Base-by-base conservation (phyloP, 306 rosid genomes). In the Oxytropis ochrocephala region DNA sequence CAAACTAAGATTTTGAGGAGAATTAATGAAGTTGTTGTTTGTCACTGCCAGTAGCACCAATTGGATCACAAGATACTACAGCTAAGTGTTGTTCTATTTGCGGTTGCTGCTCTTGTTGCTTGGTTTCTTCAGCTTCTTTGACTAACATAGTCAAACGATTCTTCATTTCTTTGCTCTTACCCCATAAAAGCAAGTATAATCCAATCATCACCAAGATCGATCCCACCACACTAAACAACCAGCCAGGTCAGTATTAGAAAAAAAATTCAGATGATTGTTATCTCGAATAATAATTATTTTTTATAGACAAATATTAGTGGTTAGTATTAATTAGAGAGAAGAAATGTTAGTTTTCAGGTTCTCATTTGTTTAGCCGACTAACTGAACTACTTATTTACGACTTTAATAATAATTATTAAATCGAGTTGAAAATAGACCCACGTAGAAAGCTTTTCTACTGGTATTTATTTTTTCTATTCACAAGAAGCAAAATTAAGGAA, bases 131-230 rank as follows among this genome's bases (percentile, higher is more conserved):
- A 24, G 79, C 70, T 67, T 81, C 78, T 55, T 85, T 85, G 9
- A 29, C 77, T 48, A 71, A 14, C 75, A 70, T 81, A 14, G 14
- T 17, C 64, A 54, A 72, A 58, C 72, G 73, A n/a, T 57, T 83
- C 81, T 82, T 76, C 87, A 77, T 82, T 51, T 92, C 98, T 41
- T 70, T 82, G 62, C 74, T 90, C 86, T 92, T 92, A n/a, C 96
- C 98, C 96, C 98, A 90, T 0, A 92, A 88, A 27, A 92, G 91
- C 71, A 85, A 80, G 86, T 92, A 90, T 57, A 90, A 49, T 77
- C 98, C 98, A 3, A 86, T 61, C 67, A 86, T 88, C 71, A 88
- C 96, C 69, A 86, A 44, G n/a, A 86, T 59, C 11, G 96, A 90
- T 29, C 98, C 98, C 78, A 90, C 11, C 76, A 90, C 67, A 68